phyloP scores from a whole-genome alignment of 257 asterid genomes.

The Oldenlandia corymbosa region DNA sequence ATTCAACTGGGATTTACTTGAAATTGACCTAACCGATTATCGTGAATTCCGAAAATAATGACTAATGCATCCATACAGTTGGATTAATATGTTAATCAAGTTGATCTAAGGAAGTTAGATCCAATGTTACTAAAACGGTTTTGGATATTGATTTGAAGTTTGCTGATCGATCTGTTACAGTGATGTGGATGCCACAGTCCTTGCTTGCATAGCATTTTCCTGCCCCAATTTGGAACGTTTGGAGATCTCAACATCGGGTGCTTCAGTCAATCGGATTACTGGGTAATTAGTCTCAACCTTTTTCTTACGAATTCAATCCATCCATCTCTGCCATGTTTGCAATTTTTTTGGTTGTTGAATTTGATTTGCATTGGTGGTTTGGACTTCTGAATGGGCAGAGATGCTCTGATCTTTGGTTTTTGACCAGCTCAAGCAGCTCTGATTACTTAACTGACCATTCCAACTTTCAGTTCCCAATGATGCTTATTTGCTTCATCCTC shows the following conservation, averaged over 20 bases:
- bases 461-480: neutral
- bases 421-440: neutral
- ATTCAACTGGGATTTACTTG: conserved; percentile 14
- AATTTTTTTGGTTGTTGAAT: neutral
- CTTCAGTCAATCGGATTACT: conserved; percentile 65
- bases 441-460: neutral
- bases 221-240: conserved; percentile 74
- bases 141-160: conserved; percentile 19
- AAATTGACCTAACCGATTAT: conserved; percentile 8
- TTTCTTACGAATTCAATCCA: neutral
- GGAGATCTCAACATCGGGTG: conserved; percentile 62
- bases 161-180: conserved; percentile 49
- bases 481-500: neutral
- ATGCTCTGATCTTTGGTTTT: neutral
- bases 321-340: neutral
- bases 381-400: neutral
- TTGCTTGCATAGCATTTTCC: conserved; percentile 94
- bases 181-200: conserved; percentile 74
- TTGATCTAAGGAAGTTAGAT: neutral
- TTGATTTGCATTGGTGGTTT: neutral
- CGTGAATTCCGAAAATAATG: too few species aligned
- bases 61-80: too few species aligned
- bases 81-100: neutral
- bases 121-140: too few species aligned
- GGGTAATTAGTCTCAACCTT: conserved; percentile 46